A percentile compares a stretch with the other conserved stretches of the same genome.
Conservation (phyloP, 257 asterid genomes). For the Handroanthus guayacan region DNA sequence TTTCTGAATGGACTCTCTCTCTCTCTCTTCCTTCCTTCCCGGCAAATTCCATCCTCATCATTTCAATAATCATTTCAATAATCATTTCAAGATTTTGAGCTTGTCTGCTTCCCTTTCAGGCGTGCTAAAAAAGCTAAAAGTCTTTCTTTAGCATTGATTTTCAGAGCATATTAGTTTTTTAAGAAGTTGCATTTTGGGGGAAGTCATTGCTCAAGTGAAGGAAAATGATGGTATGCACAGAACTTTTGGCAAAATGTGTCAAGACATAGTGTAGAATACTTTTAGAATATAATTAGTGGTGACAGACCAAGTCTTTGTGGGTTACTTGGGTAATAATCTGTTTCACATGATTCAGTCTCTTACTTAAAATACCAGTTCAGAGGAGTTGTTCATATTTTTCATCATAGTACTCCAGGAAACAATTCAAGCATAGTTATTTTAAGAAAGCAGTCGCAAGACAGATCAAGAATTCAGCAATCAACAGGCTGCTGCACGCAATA, state of each 20-base stretch:
- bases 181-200: neutral
- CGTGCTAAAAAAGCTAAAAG: neutral
- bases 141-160: too few species aligned
- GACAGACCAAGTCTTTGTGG: too few species aligned
- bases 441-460: neutral
- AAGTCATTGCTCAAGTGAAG: neutral
- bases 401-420: neutral
- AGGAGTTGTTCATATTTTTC: neutral
- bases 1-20: neutral
- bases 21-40: neutral
- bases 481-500: neutral
- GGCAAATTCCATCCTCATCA: neutral
- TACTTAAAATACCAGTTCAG: neutral
- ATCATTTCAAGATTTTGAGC: neutral
- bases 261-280: neutral
- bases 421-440: neutral
- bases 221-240: neutral
- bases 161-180: too few species aligned
- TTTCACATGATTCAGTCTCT: conserved; percentile 9
- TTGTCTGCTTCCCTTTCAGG: neutral
- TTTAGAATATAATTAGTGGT: neutral
- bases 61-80: too few species aligned
- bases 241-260: neutral
- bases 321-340: too few species aligned
- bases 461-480: neutral